Evolutionary conservation across 2,329 filamentous ascomycete genomes (phyloP).

Genomic region (Beauveria rudraprayagi): DNA sequence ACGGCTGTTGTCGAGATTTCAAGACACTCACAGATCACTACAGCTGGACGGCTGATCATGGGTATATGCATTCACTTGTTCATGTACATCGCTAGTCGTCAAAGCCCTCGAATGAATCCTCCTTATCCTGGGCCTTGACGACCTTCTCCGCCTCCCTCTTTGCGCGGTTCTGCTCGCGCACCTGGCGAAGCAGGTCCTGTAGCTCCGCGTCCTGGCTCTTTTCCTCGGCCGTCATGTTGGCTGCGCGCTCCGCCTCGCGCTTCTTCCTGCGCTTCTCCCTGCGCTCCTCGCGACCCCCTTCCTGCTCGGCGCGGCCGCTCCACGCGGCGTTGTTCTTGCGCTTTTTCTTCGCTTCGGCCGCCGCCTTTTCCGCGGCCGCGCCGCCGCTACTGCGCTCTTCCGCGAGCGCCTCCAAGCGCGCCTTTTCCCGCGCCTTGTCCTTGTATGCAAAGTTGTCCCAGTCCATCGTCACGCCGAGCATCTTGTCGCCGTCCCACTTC

Average conservation of each 20-base stretch:
- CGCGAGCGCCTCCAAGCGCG: constrained; percentile 49
- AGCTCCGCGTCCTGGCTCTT: constrained; percentile 55
- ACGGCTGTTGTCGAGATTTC: background rate
- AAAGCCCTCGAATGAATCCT: constrained; percentile 53
- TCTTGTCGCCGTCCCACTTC: constrained; percentile 61
- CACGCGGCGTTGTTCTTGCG: constrained; percentile 59
- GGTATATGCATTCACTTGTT: background rate
- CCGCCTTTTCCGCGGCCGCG: constrained; percentile 30
- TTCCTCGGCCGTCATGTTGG: constrained; percentile 64
- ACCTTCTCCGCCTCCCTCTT: constrained; percentile 24
- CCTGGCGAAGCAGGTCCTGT: constrained; percentile 53
- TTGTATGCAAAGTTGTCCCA: constrained; percentile 63
- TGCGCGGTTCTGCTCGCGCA: constrained; percentile 49
- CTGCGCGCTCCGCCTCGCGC: constrained; percentile 54
- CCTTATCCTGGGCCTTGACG: constrained; percentile 23
- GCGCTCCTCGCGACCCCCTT: constrained; percentile 52
- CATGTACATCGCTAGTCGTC: constrained; percentile 30
- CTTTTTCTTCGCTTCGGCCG: constrained; percentile 44
- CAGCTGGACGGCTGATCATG: background rate
- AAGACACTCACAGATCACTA: background rate
- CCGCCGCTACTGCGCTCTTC: constrained; percentile 32
- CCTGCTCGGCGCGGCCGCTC: constrained; percentile 62
- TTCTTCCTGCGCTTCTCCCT: constrained; percentile 57
- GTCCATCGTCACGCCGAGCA: constrained; percentile 54
- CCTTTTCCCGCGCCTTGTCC: constrained; percentile 62